Base-by-base conservation (phyloP, 352 stramenopile genomes). In the Chrysophaeum taylorii region DNA sequence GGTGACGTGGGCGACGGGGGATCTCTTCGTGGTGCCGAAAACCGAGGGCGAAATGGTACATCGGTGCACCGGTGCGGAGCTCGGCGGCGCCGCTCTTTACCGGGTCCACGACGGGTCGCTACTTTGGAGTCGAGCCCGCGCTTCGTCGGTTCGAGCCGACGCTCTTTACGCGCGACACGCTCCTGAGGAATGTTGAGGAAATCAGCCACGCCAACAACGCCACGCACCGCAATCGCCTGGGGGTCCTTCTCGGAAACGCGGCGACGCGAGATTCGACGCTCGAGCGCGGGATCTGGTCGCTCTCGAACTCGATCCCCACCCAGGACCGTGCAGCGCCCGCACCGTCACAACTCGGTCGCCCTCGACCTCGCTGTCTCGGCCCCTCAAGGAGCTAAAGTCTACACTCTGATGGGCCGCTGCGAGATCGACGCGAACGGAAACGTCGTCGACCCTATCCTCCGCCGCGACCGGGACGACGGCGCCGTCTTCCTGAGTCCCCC, bases 321-420 rank as follows among this genome's bases (percentile, higher is more conserved):
- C 25, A 39, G 72, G 21, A 45, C 69, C 1, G 70, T 70, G 15
- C 75, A 80, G 57, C 57, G 70, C 16, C 75, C 75, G n/a, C 75
- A 80, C 62, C 18, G 70, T 9, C 75, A 80, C 60, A 80, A 80
- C 61, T 78, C 70, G 23, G 75, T 80, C 14, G 75, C 75, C n/a
- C 38, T 80, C 25, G 75, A 80, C 63, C 69, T 80, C 23, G 75
- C 69, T 45, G 75, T 80, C 21, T 14, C n/a, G 23, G 75, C 75
- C 2, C 9, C 9, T 23, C 43, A 36, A 29, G 37, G 35, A 7
- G 38, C 60, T n/a, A 35, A 53, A 21, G 71, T 79, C 27, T 80
- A 80, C 52, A 80, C 75, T 0, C 42, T 80, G 21, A 80, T 80
- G 75, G 70, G 73, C 27, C n/a, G n/a, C n/a, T 53, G 50, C 18